Evolutionary conservation across 495 filamentous ascomycete genomes (phyloP), one percentile per base, ranked within the genome.

Genomic region (Cercophora sp.): DNA sequence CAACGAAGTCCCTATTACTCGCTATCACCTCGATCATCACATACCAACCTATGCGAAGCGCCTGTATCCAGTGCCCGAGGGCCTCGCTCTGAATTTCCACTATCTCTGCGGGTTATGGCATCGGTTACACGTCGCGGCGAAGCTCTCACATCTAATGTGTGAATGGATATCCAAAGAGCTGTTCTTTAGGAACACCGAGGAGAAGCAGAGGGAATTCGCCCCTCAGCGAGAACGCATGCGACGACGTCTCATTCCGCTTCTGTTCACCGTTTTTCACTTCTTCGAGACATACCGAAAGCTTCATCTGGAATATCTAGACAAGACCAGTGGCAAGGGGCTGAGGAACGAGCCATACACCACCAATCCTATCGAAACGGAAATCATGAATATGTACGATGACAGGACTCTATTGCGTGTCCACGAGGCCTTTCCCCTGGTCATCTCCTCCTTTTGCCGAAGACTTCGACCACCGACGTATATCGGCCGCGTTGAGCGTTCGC

Each of bases 41-140:
- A 61, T 82, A 8, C 79, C 79, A 2, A 66, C 63, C 19, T 82
- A 80, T 52, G 72, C 79, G 34, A 71, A 72, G 51, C 71, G 72
- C 19, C 66, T 80, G 19, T 82, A 80, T 58, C 79, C 78, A 5
- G 40, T 68, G 1, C 72, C 73, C 8, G 65, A 71, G 32, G 68
- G 68, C 6, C 40, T 64, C 4, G 47, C 65, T 10, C 62, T 79
- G 48, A 78, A 70, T 48, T 71, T 82, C 26, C 79, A 80, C 51
- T 76, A 82, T 42, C 68, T 82, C 5, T 82, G 78, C 52, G 74
- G 79, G 20, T 69, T 82, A 61, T 82, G 79, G 79, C 79, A 82
- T 55, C 69, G 79, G 22, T 58, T 82, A 0, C 76, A 80, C 52
- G 77, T 82, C 34, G 76, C 78, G 24, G 66, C 72, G 3, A 82